Conservation (phyloP, 2,329 filamentous ascomycete genomes). For the Fusarium transvaalense region DNA sequence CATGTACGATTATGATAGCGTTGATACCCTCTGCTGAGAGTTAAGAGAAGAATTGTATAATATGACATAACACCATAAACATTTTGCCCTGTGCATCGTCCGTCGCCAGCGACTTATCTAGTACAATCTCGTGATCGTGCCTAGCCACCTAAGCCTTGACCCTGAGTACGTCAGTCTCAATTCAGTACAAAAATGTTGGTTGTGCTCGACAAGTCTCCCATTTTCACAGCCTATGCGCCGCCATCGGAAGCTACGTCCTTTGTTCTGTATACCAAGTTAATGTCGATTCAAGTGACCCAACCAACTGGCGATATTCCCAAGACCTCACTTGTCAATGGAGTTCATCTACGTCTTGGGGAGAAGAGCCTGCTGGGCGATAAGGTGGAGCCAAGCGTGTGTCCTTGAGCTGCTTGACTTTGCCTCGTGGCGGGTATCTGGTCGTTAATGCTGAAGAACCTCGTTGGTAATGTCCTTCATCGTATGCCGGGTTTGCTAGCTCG, state of each 20-base stretch:
- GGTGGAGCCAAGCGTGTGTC: constrained; percentile 46
- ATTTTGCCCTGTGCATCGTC: constrained; percentile 8
- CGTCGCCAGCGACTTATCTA: constrained; percentile 32
- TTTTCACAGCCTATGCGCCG: not conserved
- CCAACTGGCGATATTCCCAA: not conserved
- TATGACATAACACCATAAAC: constrained; percentile 21
- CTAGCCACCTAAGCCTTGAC: not conserved
- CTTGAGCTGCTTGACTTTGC: constrained; percentile 29
- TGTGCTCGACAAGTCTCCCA: not conserved
- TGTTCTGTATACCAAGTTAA: not conserved
- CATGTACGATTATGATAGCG: constrained; percentile 43
- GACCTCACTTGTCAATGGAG: constrained; percentile 47
- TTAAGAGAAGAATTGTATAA: constrained; percentile 33
- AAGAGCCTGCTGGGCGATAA: constrained; percentile 44
- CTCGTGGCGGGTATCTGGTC: not conserved
- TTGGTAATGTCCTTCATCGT: constrained; percentile 21
- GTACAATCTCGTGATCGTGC: constrained; percentile 29
- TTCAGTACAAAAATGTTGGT: not conserved
- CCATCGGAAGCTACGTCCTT: too few relatives aligned
- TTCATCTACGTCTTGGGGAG: constrained; percentile 52
- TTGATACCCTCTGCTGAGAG: constrained; percentile 34
- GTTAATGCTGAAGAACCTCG: constrained; percentile 34
- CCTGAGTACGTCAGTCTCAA: not conserved
- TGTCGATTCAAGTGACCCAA: not conserved
- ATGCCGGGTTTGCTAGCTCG: constrained; percentile 18